phyloP scores from a whole-genome alignment of 208 protist genomes.

The Naegleria gruberi region DNA sequence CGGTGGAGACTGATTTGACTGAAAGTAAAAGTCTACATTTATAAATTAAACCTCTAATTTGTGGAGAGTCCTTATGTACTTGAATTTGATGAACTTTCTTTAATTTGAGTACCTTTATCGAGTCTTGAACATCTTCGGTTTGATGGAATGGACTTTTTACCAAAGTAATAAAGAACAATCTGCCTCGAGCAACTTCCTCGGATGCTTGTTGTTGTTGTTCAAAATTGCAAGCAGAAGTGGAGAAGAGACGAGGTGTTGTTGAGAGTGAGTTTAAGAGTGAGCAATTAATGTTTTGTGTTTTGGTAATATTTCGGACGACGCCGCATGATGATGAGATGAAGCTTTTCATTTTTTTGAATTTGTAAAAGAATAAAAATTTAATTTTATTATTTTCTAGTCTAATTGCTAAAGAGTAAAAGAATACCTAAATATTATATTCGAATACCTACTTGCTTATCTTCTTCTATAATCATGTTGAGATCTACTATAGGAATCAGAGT shows the following conservation, averaged over 20 bases:
- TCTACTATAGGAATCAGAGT: not conserved
- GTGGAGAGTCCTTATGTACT: not conserved
- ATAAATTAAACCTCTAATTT: conserved; percentile 3
- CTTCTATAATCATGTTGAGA: not conserved
- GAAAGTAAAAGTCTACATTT: not conserved
- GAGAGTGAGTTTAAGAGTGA: not conserved
- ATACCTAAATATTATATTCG: no score
- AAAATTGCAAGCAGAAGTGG: not conserved
- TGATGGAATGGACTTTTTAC: not conserved
- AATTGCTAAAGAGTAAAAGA: no score
- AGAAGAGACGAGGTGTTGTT: not conserved
- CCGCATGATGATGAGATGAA: not conserved
- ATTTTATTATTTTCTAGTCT: no score
- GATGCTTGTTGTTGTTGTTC: not conserved
- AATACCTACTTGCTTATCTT: not conserved
- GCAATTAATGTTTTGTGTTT: not conserved
- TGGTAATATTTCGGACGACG: not conserved
- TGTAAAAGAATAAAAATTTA: not conserved
- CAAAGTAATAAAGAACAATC: conserved; percentile 12
- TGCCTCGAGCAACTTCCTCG: not conserved
- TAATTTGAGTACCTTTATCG: not conserved
- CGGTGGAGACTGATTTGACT: not conserved
- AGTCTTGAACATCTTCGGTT: not conserved
- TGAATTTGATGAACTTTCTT: not conserved
- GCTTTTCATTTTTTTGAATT: not conserved